A percentile compares a stretch with the other conserved stretches of the same genome.
These are phyloP conservation scores for Populus hybrid DNA, from an alignment of 441 rosid genomes.

Conservation along the genomic window DNA sequence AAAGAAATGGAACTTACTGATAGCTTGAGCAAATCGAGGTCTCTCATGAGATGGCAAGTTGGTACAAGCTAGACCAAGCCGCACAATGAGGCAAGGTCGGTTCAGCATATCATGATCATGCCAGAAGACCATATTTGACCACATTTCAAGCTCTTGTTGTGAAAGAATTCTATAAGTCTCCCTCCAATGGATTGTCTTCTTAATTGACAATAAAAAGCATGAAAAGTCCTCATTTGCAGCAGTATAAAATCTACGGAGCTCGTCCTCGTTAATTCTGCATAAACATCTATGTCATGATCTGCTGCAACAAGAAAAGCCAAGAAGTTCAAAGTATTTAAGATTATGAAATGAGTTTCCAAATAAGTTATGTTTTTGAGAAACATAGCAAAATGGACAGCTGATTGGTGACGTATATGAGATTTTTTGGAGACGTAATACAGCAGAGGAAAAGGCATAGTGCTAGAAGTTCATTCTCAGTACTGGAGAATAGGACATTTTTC, in stretches of 20 bases:
- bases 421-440: neutral
- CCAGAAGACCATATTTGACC: constrained; percentile 91
- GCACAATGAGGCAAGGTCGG: constrained; percentile 82
- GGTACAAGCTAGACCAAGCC: constrained; percentile 77
- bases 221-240: constrained; percentile 79
- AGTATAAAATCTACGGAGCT: constrained; percentile 66
- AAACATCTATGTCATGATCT: constrained; percentile 35
- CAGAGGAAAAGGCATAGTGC: constrained; percentile 4
- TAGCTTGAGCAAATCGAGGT: constrained; percentile 85
- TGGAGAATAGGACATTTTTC: neutral
- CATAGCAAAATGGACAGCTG: neutral
- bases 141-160: constrained; percentile 70
- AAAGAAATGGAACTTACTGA: constrained; percentile 52
- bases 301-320: constrained; percentile 26
- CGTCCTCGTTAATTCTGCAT: constrained; percentile 77
- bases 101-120: constrained; percentile 79
- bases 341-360: neutral
- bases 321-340: constrained; percentile 18
- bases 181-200: constrained; percentile 92
- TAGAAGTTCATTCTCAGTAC: neutral
- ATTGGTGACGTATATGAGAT: neutral
- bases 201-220: constrained; percentile 59
- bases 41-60: constrained; percentile 67
- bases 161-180: constrained; percentile 74
- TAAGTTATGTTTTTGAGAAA: neutral